A percentile compares a stretch with the other conserved stretches of the same genome.
Conservation (phyloP, 2,329 filamentous ascomycete species). For the Microdochium paspali region DNA sequence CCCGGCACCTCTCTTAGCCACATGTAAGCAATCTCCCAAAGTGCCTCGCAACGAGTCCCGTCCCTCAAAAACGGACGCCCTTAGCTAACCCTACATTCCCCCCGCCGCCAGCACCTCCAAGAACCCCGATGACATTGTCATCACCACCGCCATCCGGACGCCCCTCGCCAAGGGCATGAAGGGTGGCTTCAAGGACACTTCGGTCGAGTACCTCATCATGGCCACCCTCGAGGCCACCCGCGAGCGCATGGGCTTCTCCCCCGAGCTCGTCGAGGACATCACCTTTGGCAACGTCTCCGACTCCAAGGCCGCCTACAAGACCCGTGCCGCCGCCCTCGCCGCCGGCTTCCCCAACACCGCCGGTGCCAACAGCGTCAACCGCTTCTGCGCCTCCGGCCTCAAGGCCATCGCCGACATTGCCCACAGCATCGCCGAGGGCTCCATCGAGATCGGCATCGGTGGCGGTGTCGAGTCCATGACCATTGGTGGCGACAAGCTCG, state of each 20-base stretch:
- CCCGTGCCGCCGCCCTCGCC: slow-evolving; percentile 78
- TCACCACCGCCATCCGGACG: slow-evolving; percentile 84
- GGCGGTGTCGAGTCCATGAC: slow-evolving; percentile 88
- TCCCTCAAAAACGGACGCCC: too few species aligned
- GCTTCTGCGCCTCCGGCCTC: slow-evolving; percentile 95
- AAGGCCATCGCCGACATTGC: slow-evolving; percentile 95
- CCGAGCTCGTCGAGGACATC: slow-evolving; percentile 77
- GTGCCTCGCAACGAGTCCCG: too few species aligned
- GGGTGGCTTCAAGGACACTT: slow-evolving; percentile 92
- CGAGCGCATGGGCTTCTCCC: slow-evolving; percentile 67
- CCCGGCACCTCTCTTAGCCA: slow-evolving; percentile 62
- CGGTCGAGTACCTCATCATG: slow-evolving; percentile 78
- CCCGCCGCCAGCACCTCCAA: slow-evolving; percentile 62
- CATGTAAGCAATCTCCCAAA: slow-evolving; percentile 77
- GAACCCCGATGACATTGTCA: slow-evolving; percentile 93
- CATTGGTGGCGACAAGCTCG: slow-evolving; percentile 57
- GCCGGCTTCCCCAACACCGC: slow-evolving; percentile 92
- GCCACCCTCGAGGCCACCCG: slow-evolving; percentile 70
- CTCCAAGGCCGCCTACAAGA: slow-evolving; percentile 79
- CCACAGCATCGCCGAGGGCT: slow-evolving; percentile 69
- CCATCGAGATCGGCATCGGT: slow-evolving; percentile 81
- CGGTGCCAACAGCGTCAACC: slow-evolving; percentile 73
- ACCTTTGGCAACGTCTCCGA: slow-evolving; percentile 81
- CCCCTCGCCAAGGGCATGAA: slow-evolving; percentile 82
- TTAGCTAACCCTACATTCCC: not conserved